These are phyloP conservation scores for Xylaria sp. DNA, from an alignment of 2,329 filamentous ascomycete genomes.

Conservation along the genomic window DNA sequence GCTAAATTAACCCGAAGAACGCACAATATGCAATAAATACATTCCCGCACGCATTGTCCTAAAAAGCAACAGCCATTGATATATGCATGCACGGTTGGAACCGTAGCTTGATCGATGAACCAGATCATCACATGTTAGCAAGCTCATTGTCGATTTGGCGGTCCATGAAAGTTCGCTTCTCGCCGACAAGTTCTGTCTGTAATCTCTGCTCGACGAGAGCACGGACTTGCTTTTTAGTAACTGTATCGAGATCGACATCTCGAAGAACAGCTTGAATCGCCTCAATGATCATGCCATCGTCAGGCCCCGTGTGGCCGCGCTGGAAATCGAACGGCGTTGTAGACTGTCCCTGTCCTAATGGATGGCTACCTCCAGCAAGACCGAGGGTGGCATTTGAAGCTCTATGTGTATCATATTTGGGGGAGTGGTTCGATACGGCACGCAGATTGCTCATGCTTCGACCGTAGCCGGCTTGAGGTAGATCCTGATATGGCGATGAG, in stretches of 20 bases:
- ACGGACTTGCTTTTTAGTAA: conserved; percentile 97
- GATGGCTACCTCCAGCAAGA: conserved; percentile 59
- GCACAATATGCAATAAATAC: conserved; percentile 38
- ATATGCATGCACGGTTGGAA: conserved; percentile 3
- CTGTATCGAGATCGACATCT: conserved; percentile 94
- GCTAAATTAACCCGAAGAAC: conserved; percentile 22
- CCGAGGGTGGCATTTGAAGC: conserved; percentile 61
- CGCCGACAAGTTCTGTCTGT: conserved; percentile 87
- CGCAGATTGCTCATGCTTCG: conserved; percentile 73
- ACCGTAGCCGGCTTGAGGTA: conserved; percentile 57
- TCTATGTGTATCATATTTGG: conserved; percentile 54
- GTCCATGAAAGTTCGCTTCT: conserved; percentile 90
- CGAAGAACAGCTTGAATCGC: conserved; percentile 83
- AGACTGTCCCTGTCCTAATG: conserved; percentile 61
- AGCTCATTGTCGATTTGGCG: conserved; percentile 92
- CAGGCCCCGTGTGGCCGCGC: conserved; percentile 70
- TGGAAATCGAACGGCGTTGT: conserved; percentile 70
- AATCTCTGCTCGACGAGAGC: conserved; percentile 93
- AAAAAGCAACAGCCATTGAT: conserved; percentile 6
- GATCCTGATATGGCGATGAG: conserved; percentile 69
- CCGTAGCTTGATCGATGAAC: neutral
- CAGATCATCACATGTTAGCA: conserved; percentile 80
- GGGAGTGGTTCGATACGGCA: conserved; percentile 60
- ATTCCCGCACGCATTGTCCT: conserved; percentile 18
- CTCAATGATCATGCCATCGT: conserved; percentile 83